Base-by-base conservation (phyloP, 345 rosid species). In the Pugionium dolabratum region DNA sequence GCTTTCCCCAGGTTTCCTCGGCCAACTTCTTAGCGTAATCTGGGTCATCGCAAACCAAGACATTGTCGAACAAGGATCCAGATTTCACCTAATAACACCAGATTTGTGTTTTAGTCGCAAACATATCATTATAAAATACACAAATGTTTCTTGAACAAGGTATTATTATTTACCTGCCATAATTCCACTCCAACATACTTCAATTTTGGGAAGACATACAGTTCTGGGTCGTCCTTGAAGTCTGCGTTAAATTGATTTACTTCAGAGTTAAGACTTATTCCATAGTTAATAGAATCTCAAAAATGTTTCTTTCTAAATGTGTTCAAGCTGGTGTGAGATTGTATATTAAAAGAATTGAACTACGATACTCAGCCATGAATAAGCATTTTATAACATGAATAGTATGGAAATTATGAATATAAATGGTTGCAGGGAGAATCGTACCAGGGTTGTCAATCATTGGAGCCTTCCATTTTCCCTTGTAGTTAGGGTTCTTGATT, bases 381-480 rank as follows among this genome's bases (percentile, higher is more conserved):
- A 3, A 11, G 7, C 47, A 59, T 41, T 59, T n/a, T 59, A 3
- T 49, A 9, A 37, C 30, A 59, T 43, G 44, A 54, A 33, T 44
- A n/a, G 4, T n/a, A 11, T 47, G 41, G 6, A 32, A 3, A 57
- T 39, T 26, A 42, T 6, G 44, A 59, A 54, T 35, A 9, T 8
- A 9, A 4, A 36, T 1, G 0, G 50, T 32, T 4, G 40, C 5
- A 28, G 4, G 53, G 37, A 25, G 36, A 45, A 54, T 59, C 45
- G 55, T 72, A 94, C 99, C 99, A 76, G 99, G 97, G 85, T 94
- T 94, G 81, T 90, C 96, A 74, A 94, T 88, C 89, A 84, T 73
- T 31, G 99, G 99, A 58, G 97, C 88, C 86, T 85, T 87, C 99
- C 99, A 94, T 75, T 88, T 91, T 45, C 95, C 97, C 83, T 89